These are phyloP conservation scores for Nephelium lappaceum DNA, from an alignment of 345 rosid genomes.

Conservation along the genomic window DNA sequence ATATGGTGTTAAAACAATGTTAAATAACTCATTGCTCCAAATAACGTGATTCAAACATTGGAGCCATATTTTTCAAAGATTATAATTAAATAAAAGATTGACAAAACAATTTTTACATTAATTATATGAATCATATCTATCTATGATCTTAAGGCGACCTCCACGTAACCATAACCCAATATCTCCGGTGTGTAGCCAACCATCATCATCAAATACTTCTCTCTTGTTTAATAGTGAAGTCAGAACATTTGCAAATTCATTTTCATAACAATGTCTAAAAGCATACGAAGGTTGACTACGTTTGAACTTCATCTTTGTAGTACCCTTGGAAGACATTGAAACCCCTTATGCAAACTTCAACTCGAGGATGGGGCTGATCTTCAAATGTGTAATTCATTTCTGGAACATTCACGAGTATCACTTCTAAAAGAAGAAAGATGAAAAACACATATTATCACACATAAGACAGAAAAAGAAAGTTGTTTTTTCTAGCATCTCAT, in stretches of 20 bases:
- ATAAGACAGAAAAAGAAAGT: not conserved
- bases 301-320: constrained; percentile 79
- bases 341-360: constrained; percentile 91
- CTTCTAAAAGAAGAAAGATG: constrained; percentile 50
- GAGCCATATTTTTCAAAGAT: not conserved
- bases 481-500: not conserved
- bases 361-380: constrained; percentile 90
- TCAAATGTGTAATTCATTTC: constrained; percentile 94
- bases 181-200: constrained; percentile 98
- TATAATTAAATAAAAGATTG: not conserved
- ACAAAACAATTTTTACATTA: no score
- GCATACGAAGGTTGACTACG: constrained; percentile 41
- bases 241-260: constrained; percentile 17
- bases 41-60: not conserved
- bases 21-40: not conserved
- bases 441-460: constrained; percentile 1
- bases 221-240: constrained; percentile 54
- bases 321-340: constrained; percentile 83
- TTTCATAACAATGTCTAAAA: constrained; percentile 4
- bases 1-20: not conserved
- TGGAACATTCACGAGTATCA: constrained; percentile 87
- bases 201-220: constrained; percentile 86
- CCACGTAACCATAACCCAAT: constrained; percentile 89
- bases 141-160: constrained; percentile 94
- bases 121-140: constrained; percentile 22